Conservation (phyloP, 495 filamentous ascomycete genomes). For the Aspergillus nidulans region DNA sequence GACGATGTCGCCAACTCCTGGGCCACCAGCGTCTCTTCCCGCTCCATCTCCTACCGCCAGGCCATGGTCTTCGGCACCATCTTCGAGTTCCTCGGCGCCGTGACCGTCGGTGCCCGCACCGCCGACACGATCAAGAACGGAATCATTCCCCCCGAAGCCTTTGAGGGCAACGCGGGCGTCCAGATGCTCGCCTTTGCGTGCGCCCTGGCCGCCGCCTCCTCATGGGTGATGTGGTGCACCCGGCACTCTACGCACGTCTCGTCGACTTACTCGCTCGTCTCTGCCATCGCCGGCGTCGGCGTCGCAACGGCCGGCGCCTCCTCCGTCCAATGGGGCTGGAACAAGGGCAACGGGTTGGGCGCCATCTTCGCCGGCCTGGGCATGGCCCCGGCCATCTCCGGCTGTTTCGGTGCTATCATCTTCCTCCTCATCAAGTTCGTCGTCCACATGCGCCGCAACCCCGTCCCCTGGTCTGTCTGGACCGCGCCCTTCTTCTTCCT, state of each 20-base stretch:
- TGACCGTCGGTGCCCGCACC: conserved; percentile 55
- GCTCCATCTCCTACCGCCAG: conserved; percentile 61
- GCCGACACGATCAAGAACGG: conserved; percentile 59
- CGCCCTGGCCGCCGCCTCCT: conserved; percentile 51
- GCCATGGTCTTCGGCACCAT: conserved; percentile 64
- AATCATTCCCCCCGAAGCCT: conserved; percentile 49
- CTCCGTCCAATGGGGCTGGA: conserved; percentile 61
- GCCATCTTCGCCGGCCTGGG: conserved; percentile 58
- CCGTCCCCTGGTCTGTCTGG: conserved; percentile 53
- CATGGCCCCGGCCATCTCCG: conserved; percentile 58
- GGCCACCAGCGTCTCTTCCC: conserved; percentile 65
- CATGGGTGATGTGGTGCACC: conserved; percentile 61
- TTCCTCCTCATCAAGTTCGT: conserved; percentile 58
- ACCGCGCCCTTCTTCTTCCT: conserved; percentile 57
- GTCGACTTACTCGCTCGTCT: conserved; percentile 61
- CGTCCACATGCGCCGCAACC: conserved; percentile 54
- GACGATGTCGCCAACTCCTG: conserved; percentile 77
- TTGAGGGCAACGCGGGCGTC: conserved; percentile 49
- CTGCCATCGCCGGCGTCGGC: conserved; percentile 58
- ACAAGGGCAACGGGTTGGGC: conserved; percentile 53
- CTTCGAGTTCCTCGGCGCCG: conserved; percentile 59
- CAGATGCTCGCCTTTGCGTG: conserved; percentile 59
- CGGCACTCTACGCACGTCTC: conserved; percentile 58
- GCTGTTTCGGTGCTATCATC: conserved; percentile 50
- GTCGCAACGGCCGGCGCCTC: conserved; percentile 54